These are phyloP conservation scores for Botrytis fragariae DNA, from an alignment of 2,329 filamentous ascomycete genomes.

Conservation along the genomic window DNA sequence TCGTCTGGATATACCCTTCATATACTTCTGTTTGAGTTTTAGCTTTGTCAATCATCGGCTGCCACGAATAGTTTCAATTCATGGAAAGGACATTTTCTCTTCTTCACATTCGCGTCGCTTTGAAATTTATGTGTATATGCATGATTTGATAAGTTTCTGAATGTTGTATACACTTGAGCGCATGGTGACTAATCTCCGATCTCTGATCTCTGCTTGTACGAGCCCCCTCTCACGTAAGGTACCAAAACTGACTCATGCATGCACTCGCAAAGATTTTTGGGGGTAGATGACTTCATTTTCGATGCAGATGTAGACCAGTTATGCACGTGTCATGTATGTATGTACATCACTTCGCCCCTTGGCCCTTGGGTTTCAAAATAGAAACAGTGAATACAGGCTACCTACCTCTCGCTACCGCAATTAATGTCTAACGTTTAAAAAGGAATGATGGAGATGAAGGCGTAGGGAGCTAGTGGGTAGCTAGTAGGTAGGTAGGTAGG, in stretches of 20 bases:
- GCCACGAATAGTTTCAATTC: slow-evolving; percentile 1
- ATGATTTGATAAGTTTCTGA: neutral
- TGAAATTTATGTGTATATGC: neutral
- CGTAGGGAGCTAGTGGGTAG: too few relatives aligned
- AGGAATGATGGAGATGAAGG: too few relatives aligned
- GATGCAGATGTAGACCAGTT: neutral
- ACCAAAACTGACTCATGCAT: neutral
- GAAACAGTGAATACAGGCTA: neutral
- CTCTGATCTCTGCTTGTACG: neutral
- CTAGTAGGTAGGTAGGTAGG: too few relatives aligned
- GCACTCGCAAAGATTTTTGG: neutral
- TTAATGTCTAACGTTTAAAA: neutral
- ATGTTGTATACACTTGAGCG: neutral
- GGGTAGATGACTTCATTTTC: neutral
- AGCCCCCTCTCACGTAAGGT: neutral
- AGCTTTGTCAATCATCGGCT: neutral
- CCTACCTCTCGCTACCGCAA: neutral
- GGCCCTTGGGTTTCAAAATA: neutral
- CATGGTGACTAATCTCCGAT: neutral
- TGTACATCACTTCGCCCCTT: neutral
- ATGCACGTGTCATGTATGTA: neutral
- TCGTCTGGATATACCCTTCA: slow-evolving; percentile 21
- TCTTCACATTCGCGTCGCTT: neutral
- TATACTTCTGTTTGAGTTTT: slow-evolving; percentile 7
- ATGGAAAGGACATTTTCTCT: neutral